Percentiles rank a stretch among this genome's conserved stretches.
Conservation (phyloP, 2,329 filamentous ascomycete genomes). For the Xylaria sp. region DNA sequence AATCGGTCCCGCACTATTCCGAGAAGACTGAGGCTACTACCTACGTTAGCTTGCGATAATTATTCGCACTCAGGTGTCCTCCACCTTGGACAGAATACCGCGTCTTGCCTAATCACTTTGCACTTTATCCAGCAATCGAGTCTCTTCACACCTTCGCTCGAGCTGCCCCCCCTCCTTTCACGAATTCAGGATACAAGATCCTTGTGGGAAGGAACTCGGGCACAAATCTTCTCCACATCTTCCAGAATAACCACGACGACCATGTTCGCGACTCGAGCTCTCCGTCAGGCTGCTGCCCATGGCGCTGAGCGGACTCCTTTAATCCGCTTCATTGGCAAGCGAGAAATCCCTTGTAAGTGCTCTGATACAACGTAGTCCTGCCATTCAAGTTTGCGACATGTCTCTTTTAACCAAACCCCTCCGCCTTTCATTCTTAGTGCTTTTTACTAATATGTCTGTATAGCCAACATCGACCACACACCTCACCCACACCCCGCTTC, state of each 20-base stretch:
- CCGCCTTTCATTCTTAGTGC: neutral
- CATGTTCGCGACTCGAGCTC: constrained; percentile 68
- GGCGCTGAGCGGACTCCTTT: constrained; percentile 70
- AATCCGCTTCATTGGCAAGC: constrained; percentile 72
- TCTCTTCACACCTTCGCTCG: neutral
- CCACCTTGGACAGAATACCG: neutral
- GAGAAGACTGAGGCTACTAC: constrained; percentile 5
- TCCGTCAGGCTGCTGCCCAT: constrained; percentile 69
- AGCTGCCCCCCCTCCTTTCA: constrained; percentile 1
- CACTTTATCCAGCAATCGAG: neutral
- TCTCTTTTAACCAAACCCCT: neutral
- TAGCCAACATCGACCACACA: constrained; percentile 78
- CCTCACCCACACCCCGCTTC: constrained; percentile 79
- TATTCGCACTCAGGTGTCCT: constrained; percentile 12
- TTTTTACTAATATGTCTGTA: constrained; percentile 39
- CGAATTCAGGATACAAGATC: constrained; percentile 4
- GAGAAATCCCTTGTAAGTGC: constrained; percentile 66
- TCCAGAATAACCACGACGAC: constrained; percentile 42
- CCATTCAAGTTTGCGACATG: neutral
- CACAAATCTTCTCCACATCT: constrained; percentile 28
- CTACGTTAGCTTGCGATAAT: constrained; percentile 23
- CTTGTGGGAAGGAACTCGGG: neutral
- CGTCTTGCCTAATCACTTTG: neutral
- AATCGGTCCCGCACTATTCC: neutral
- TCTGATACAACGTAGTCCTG: neutral